Evolutionary conservation across 257 asterid genomes (phyloP), one percentile per base, ranked within the genome.

Genomic region (Gentiana dahurica): DNA sequence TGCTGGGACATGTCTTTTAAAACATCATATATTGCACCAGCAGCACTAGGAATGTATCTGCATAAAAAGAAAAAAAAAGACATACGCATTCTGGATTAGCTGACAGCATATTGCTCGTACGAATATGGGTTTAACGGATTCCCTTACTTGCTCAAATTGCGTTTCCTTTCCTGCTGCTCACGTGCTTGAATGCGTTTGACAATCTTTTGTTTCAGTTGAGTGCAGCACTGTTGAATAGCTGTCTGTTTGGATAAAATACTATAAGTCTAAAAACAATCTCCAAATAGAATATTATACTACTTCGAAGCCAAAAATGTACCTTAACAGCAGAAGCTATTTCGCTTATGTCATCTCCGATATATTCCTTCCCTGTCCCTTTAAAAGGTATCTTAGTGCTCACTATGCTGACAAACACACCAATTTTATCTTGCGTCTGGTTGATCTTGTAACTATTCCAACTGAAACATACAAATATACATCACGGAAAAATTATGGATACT

Each of bases 301-400:
- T 49, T 38, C 58, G 6, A 5, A 38, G 44, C 2, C 36, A 13
- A 49, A 46, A 8, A 38, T 68, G 44, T 75, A 88, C 96, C 96
- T 88, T 88, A 55, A 88, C 96, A 51, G 95, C 95, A 55, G 88
- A 76, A 71, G 94, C 90, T 65, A 88, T 88, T 76, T 88, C 96
- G 44, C 90, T 88, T 72, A 88, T 88, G 71, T 88, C 96, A 71
- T 88, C 96, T 60, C 96, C 96, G 56, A 88, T 88, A 64, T 88
- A 88, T 74, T 88, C 96, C 73, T 88, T 88, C 61, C 96, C 96
- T 9, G 96, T 88, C 65, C 96, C 96, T 74, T 88, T 88, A 56
- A 88, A 88, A 63, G 96, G 95, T 46, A 88, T 85, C 74, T 88
- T 88, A 67, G 96, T 88, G 81, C 96, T 88, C 55, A 88, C 96